These are phyloP conservation scores for Dryadomyces sulphureus DNA, from an alignment of 2,329 filamentous ascomycete genomes.

Conservation along the genomic window DNA sequence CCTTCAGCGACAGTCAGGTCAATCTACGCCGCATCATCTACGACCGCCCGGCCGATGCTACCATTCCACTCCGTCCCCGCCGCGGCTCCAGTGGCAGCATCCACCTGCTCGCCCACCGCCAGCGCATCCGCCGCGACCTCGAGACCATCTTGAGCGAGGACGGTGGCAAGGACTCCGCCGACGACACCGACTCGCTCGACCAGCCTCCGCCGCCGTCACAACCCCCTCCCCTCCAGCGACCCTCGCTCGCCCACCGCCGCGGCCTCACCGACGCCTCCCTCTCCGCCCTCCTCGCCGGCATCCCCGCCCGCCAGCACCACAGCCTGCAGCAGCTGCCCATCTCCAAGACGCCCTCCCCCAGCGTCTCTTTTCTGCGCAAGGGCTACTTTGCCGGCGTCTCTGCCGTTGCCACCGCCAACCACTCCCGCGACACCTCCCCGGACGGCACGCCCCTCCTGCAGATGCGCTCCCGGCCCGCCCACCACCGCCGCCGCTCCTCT, in stretches of 20 bases:
- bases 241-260: slow-evolving; percentile 7
- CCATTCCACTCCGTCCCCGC: slow-evolving; percentile 11
- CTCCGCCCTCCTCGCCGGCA: background rate
- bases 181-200: background rate
- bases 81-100: slow-evolving; percentile 37
- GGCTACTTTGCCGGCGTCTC: background rate
- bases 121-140: slow-evolving; percentile 15
- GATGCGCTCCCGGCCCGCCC: slow-evolving; percentile 1
- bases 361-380: slow-evolving; percentile 3
- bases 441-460: slow-evolving; percentile 7
- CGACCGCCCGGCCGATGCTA: background rate
- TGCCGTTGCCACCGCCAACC: background rate
- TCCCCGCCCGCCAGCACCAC: slow-evolving; percentile 7
- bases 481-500: background rate
- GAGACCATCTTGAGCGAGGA: slow-evolving; percentile 24
- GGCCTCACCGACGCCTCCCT: slow-evolving; percentile 7
- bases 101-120: slow-evolving; percentile 20
- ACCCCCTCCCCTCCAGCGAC: background rate
- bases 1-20: slow-evolving; percentile 52
- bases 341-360: slow-evolving; percentile 3
- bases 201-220: background rate
- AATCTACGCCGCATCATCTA: slow-evolving; percentile 35
- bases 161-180: slow-evolving; percentile 19
- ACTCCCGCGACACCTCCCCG: background rate
- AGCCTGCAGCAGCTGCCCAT: slow-evolving; percentile 12